Conservation (phyloP, 2,329 filamentous ascomycete genomes). For the Phaeosphaeria sp. region DNA sequence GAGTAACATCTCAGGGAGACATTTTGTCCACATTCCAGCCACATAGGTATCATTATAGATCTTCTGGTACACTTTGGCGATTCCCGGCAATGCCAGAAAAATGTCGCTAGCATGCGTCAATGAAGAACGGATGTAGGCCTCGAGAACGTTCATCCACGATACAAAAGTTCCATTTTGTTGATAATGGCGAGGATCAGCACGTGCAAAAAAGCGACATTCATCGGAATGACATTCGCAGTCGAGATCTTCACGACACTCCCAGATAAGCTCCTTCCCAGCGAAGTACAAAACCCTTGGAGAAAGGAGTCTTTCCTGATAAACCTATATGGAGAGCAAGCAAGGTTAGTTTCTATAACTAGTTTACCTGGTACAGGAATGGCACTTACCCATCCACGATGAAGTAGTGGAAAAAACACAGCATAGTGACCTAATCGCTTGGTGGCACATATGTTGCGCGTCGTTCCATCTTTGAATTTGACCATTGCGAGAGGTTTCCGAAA, state of each 20-base stretch:
- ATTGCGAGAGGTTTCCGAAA: background rate
- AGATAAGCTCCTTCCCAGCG: constrained; percentile 13
- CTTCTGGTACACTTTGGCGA: background rate
- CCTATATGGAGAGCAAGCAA: background rate
- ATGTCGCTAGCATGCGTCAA: background rate
- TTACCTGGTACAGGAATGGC: too few relatives aligned
- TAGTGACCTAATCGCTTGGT: background rate
- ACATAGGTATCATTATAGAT: background rate
- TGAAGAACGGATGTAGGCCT: background rate
- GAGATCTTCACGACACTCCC: constrained; percentile 9
- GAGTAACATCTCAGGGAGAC: background rate
- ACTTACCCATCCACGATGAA: constrained; percentile 14
- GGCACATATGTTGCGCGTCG: background rate
- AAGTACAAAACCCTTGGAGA: constrained; percentile 24
- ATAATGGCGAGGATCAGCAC: background rate
- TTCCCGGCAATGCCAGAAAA: constrained; percentile 1
- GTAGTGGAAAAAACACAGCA: background rate
- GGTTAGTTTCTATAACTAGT: too few relatives aligned
- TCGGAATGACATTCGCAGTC: background rate
- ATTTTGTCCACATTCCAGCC: background rate
- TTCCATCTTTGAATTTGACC: background rate
- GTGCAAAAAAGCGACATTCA: background rate
- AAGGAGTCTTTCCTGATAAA: constrained; percentile 19
- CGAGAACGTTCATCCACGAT: background rate
- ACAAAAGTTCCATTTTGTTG: background rate